phyloP scores from a whole-genome alignment of 495 filamentous ascomycete genomes.

The Penicillium pancosmium region DNA sequence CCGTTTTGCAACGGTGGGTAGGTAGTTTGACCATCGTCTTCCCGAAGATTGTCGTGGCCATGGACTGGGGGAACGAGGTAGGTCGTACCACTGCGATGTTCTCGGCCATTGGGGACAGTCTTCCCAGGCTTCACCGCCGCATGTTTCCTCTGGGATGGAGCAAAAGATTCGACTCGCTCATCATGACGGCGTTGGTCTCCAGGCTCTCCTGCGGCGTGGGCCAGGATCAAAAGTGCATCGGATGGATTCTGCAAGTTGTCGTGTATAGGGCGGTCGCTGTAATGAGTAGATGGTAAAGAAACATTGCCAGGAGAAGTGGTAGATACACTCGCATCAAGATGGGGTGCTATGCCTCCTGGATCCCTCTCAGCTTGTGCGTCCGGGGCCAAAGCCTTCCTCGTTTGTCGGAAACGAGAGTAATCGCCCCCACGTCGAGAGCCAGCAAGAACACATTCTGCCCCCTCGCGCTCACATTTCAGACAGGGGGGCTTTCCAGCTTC shows the following conservation, averaged over 20 bases:
- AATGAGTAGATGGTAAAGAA: background rate
- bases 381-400: background rate
- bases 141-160: background rate
- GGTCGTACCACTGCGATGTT: background rate
- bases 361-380: background rate
- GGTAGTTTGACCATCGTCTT: background rate
- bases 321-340: background rate
- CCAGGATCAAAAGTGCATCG: slow-evolving; percentile 15
- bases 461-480: slow-evolving; percentile 11
- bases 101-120: background rate
- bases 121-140: background rate
- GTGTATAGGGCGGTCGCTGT: background rate
- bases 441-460: slow-evolving; percentile 11
- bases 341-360: background rate
- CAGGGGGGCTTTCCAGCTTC: slow-evolving; percentile 9
- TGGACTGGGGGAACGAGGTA: background rate
- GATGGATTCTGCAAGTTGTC: slow-evolving; percentile 13
- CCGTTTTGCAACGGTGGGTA: background rate
- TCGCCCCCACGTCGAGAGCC: slow-evolving; percentile 15
- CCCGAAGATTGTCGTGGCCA: background rate
- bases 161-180: background rate
- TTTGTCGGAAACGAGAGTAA: slow-evolving; percentile 15
- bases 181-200: background rate
- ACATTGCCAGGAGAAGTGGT: background rate
- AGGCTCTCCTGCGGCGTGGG: slow-evolving; percentile 5